Evolutionary conservation across 2,329 filamentous ascomycete species (phyloP).

Genomic region (Sporothrix pseudoabietina): DNA sequence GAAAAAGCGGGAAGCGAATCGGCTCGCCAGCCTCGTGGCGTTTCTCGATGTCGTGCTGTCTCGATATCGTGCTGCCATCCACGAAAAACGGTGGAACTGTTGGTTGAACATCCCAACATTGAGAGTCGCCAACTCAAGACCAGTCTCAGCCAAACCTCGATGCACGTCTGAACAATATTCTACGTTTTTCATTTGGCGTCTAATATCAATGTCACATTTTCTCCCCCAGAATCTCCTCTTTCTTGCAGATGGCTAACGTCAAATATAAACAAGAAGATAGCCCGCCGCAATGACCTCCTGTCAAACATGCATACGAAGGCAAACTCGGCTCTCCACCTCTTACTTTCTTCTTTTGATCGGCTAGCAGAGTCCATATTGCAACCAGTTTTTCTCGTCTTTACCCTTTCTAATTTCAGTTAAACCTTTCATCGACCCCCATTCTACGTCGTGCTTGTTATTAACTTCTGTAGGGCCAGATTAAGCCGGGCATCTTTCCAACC

Average conservation of each 20-base stretch:
- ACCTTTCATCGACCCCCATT: neutral
- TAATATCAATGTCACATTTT: neutral
- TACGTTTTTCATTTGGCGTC: neutral
- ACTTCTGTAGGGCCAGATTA: conserved; percentile 18
- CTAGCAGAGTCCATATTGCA: neutral
- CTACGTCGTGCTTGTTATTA: neutral
- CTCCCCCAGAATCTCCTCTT: neutral
- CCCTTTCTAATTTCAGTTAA: neutral
- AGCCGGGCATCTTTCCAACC: neutral
- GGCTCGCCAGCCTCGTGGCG: neutral
- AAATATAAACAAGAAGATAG: neutral
- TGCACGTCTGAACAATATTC: neutral
- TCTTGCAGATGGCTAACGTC: conserved; percentile 20
- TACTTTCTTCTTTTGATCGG: neutral
- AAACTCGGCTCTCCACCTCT: neutral
- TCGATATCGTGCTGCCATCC: neutral
- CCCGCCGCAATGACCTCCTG: conserved; percentile 22
- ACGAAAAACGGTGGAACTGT: neutral
- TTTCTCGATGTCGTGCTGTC: neutral
- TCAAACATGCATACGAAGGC: conserved; percentile 1
- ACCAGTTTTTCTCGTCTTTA: neutral
- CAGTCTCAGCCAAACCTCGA: neutral
- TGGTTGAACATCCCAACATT: neutral
- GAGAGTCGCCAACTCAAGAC: neutral
- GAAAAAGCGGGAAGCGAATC: neutral